Conservation (phyloP, 2,329 filamentous ascomycete species). For the Aspergillus aculeatinus region DNA sequence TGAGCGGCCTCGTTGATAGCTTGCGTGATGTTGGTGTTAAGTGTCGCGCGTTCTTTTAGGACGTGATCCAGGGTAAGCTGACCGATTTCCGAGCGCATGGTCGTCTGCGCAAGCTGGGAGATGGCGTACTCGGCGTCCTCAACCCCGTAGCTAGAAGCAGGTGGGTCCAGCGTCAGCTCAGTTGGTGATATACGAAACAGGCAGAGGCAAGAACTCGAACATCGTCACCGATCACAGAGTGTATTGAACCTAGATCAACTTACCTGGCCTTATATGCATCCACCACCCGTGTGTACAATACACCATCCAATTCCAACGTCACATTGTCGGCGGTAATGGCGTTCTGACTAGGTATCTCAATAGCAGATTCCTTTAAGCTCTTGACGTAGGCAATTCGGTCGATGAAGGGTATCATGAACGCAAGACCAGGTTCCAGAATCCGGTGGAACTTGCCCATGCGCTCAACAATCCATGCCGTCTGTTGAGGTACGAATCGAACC, state of each 20-base stretch:
- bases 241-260: constrained; percentile 23
- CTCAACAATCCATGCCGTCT: constrained; percentile 99
- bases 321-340: constrained; percentile 99
- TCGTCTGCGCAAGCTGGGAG: constrained; percentile 94
- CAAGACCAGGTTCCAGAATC: constrained; percentile 87
- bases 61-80: constrained; percentile 96
- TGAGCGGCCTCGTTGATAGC: constrained; percentile 98
- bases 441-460: constrained; percentile 97
- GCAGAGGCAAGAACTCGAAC: background rate
- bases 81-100: constrained; percentile 97
- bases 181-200: background rate
- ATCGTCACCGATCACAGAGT: background rate
- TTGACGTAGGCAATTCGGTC: constrained; percentile 98
- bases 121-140: constrained; percentile 99
- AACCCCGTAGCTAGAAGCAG: constrained; percentile 76
- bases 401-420: constrained; percentile 82
- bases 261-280: constrained; percentile 97
- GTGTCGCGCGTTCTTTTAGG: constrained; percentile 89
- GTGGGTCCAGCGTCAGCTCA: background rate
- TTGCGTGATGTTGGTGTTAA: constrained; percentile 98
- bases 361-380: constrained; percentile 90
- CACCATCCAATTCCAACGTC: constrained; percentile 91
- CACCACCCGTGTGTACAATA: constrained; percentile 92
- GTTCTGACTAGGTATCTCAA: constrained; percentile 96
- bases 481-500: constrained; percentile 96